Evolutionary conservation across 345 rosid genomes (phyloP), one percentile per base, ranked within the genome.

Genomic region (Gossypium mustelinum): DNA sequence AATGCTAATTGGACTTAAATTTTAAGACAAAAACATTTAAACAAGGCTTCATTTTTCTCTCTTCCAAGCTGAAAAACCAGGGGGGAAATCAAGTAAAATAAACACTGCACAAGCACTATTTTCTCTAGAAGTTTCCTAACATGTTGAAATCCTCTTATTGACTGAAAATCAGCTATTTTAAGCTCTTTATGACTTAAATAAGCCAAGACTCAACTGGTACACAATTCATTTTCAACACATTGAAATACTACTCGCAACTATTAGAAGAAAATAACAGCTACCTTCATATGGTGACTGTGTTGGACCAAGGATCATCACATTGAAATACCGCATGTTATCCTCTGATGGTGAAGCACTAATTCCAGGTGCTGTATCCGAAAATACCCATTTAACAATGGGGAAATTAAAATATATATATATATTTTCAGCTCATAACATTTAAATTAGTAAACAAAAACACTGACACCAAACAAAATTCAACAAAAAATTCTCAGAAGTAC

Each of bases 261-360:
- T 16, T 60, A 45, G 12, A 22, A 57, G 39, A 48, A 69, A 68
- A 69, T 27, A 16, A 50, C 44, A 39, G 43, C 63, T 83, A 94
- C 98, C 98, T 94, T 94, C 98, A 74, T 90, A 94, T 13, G 98
- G 98, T 22, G 98, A 94, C 73, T 94, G 98, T 11, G 98, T 34
- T 16, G 98, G 98, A 47, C 98, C 98, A 73, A 94, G 98, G 79
- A 94, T 86, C 98, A 94, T 94, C 70, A 94, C 97, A 76, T 92
- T 94, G 75, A 94, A 94, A 76, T 94, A 92, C 0, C 98, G 84
- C 98, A 94, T 94, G 75, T 94, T 92, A 65, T 94, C 98, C 81
- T 94, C 98, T 0, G 97, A 92, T 16, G 98, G 98, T 3, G 98
- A 94, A 29, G 98, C 98, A 80, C 98, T 94, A 27, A 94, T 94